Conservation (phyloP, 768 basidiomycete genomes). For the Amanita subjunquillea region DNA sequence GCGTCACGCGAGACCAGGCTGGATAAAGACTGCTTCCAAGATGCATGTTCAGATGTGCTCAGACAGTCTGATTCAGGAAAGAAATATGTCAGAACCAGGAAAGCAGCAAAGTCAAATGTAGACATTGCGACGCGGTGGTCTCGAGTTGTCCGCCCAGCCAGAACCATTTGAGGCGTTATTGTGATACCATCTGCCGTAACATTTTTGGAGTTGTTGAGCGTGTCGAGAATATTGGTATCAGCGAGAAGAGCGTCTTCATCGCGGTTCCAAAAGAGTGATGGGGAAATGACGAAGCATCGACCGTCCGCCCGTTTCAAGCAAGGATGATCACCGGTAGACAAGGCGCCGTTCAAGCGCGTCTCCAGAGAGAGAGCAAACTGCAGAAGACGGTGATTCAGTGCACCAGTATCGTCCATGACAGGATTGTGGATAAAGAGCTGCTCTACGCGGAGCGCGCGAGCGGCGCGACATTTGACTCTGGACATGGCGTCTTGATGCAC, state of each 20-base stretch:
- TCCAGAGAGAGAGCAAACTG: slow-evolving; percentile 59
- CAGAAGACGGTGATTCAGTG: slow-evolving; percentile 53
- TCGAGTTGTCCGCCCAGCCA: slow-evolving; percentile 55
- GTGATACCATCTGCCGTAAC: slow-evolving; percentile 52
- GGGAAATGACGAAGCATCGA: slow-evolving; percentile 63
- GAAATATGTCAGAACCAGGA: slow-evolving; percentile 74
- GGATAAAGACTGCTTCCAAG: slow-evolving; percentile 51
- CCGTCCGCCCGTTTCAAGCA: slow-evolving; percentile 47
- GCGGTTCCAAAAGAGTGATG: slow-evolving; percentile 66
- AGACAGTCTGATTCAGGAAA: slow-evolving; percentile 70
- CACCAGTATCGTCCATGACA: slow-evolving; percentile 34
- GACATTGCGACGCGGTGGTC: slow-evolving; percentile 37
- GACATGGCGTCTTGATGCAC: slow-evolving; percentile 62
- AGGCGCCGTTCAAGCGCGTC: slow-evolving; percentile 35
- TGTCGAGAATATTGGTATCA: slow-evolving; percentile 48
- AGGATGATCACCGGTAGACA: slow-evolving; percentile 26
- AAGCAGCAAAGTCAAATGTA: slow-evolving; percentile 55
- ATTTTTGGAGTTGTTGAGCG: slow-evolving; percentile 43
- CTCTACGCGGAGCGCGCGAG: slow-evolving; percentile 67
- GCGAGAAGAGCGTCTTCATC: slow-evolving; percentile 41
- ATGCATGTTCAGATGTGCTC: slow-evolving; percentile 45
- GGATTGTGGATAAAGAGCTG: slow-evolving; percentile 61
- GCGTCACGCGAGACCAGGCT: slow-evolving; percentile 24
- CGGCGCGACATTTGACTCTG: slow-evolving; percentile 59
- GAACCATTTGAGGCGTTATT: slow-evolving; percentile 64